A percentile compares a stretch with the other conserved stretches of the same genome.
Evolutionary conservation across 352 stramenopile genomes (phyloP).

Genomic region (Blastocystis sp.): DNA sequence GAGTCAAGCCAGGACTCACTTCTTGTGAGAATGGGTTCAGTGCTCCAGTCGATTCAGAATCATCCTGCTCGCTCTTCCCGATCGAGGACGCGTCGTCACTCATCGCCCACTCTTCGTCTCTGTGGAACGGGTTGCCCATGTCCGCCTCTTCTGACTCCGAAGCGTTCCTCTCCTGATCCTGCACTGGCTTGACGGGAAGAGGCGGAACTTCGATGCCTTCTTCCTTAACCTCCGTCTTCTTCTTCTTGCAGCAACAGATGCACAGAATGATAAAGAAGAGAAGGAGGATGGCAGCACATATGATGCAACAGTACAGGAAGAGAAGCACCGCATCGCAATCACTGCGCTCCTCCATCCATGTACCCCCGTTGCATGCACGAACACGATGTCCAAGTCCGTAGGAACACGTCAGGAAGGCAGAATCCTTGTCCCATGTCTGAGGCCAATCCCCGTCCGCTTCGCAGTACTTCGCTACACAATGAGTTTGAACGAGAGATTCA

Average conservation of each 20-base stretch:
- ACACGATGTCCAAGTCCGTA: conserved; percentile 17
- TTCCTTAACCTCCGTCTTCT: neutral
- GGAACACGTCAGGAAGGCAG: conserved; percentile 19
- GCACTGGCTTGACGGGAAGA: neutral
- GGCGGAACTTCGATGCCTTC: neutral
- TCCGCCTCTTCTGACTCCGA: neutral
- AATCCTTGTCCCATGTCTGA: conserved; percentile 12
- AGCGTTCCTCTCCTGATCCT: no score
- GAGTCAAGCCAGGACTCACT: neutral
- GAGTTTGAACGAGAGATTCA: neutral
- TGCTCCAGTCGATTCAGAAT: neutral
- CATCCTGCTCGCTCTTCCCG: neutral
- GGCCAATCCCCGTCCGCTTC: conserved; percentile 31
- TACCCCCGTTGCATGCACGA: conserved; percentile 8
- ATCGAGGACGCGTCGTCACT: neutral
- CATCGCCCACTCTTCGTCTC: neutral
- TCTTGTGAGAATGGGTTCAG: neutral
- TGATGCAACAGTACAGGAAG: neutral
- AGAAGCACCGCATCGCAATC: conserved; percentile 8
- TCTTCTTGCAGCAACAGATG: neutral
- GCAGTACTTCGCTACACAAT: conserved; percentile 11
- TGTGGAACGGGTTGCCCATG: neutral
- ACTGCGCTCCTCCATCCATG: neutral
- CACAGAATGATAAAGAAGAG: neutral
- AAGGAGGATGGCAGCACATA: conserved; percentile 16